Percentiles rank a stretch among this genome's conserved stretches.
Conservation (phyloP, 345 rosid species). For the Melastoma malabathricum region DNA sequence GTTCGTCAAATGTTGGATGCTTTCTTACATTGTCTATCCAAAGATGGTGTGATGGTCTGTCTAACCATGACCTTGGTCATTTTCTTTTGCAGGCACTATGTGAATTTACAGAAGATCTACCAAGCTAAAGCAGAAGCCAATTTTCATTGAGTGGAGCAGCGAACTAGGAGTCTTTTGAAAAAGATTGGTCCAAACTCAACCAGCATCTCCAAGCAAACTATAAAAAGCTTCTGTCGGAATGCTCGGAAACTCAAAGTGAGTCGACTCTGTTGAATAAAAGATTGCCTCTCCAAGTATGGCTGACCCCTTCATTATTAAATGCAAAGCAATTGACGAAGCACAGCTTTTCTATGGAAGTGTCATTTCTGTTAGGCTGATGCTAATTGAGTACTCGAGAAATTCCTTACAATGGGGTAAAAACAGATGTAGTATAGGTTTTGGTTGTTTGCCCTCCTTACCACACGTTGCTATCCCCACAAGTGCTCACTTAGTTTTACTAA, state of each 20-base stretch:
- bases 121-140: conserved; percentile 91
- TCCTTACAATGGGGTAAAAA: no score
- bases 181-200: conserved; percentile 59
- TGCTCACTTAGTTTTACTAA: no score
- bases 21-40: no score
- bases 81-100: conserved; percentile 51
- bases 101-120: conserved; percentile 77
- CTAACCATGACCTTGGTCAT: background rate
- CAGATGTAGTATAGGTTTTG: no score
- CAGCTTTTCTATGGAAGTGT: no score
- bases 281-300: background rate
- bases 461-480: no score
- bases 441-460: no score
- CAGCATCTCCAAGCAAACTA: conserved; percentile 50
- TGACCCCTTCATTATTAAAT: background rate
- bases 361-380: no score
- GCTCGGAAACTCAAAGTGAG: conserved; percentile 82
- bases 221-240: conserved; percentile 76
- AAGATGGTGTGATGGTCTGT: no score
- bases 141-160: conserved; percentile 56
- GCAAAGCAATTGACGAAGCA: no score
- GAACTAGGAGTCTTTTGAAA: conserved; percentile 46
- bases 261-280: conserved; percentile 5
- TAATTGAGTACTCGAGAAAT: no score
- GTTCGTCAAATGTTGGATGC: conserved; percentile 27